A percentile compares a stretch with the other conserved stretches of the same genome.
These are phyloP conservation scores for Ogataea allantospora DNA, from an alignment of 805 yeast genomes.

Conservation along the genomic window DNA sequence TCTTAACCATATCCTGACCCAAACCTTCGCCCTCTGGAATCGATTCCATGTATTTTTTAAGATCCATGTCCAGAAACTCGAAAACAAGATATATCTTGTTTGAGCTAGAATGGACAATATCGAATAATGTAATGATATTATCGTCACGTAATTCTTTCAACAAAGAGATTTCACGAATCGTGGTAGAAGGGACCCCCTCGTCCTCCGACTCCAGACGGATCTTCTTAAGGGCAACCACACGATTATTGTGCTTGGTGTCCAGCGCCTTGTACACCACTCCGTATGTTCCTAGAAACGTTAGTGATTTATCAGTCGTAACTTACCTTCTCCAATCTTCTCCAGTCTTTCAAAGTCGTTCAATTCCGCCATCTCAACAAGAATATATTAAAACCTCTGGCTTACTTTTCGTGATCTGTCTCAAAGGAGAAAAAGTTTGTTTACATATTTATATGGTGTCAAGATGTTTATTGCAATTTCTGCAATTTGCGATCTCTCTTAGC, in stretches of 20 bases:
- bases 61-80: constrained; percentile 90
- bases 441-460: constrained; percentile 10
- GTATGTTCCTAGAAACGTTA: constrained; percentile 61
- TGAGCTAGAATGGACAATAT: constrained; percentile 91
- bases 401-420: constrained; percentile 19
- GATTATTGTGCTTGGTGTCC: constrained; percentile 82
- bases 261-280: constrained; percentile 97
- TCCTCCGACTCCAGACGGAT: constrained; percentile 94
- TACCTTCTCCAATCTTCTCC: constrained; percentile 96
- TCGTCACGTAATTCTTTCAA: constrained; percentile 92
- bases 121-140: constrained; percentile 86
- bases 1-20: constrained; percentile 86
- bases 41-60: constrained; percentile 95
- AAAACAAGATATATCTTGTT: constrained; percentile 91
- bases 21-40: constrained; percentile 88
- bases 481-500: constrained; percentile 54
- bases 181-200: constrained; percentile 98
- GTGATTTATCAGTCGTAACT: constrained; percentile 21
- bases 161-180: constrained; percentile 92
- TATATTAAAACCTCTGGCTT: background rate
- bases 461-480: constrained; percentile 8
- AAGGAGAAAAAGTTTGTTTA: constrained; percentile 21
- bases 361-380: constrained; percentile 61
- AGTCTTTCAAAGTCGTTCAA: constrained; percentile 88
- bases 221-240: constrained; percentile 94